Conservation (phyloP, 768 basidiomycete species). For the Suillus subalutaceus region DNA sequence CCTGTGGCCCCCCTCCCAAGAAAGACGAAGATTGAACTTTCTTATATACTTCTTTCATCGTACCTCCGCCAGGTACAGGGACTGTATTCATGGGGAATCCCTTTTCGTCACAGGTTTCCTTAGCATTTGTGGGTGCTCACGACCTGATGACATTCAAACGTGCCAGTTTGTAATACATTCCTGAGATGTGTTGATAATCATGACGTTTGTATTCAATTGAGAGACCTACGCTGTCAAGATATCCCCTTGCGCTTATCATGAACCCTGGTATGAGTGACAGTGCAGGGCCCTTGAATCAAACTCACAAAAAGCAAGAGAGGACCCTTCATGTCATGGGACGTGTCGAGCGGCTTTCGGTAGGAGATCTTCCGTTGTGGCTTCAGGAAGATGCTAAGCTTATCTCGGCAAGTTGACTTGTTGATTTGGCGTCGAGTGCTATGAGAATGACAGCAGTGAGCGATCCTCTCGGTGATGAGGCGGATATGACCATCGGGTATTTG, state of each 20-base stretch:
- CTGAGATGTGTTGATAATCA: background rate
- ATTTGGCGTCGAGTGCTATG: background rate
- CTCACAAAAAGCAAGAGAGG: background rate
- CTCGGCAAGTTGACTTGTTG: background rate
- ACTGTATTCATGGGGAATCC: background rate
- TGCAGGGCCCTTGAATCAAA: background rate
- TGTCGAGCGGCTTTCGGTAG: background rate
- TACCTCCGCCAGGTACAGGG: background rate
- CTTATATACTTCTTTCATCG: background rate
- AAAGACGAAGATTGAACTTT: constrained; percentile 77
- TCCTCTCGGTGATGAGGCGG: background rate
- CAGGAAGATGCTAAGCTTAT: background rate
- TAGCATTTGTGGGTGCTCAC: background rate
- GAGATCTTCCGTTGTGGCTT: background rate
- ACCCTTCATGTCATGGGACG: background rate
- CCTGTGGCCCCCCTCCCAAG: constrained; percentile 88
- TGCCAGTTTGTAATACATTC: background rate
- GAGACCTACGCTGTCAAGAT: background rate
- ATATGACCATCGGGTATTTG: background rate
- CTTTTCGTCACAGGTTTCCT: background rate
- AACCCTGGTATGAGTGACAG: background rate
- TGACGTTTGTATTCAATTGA: background rate
- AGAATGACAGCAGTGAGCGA: background rate
- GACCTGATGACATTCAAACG: background rate
- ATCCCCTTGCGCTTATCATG: too few relatives aligned